phyloP scores from a whole-genome alignment of 495 filamentous ascomycete genomes.

The Penicillium bialowiezense region DNA sequence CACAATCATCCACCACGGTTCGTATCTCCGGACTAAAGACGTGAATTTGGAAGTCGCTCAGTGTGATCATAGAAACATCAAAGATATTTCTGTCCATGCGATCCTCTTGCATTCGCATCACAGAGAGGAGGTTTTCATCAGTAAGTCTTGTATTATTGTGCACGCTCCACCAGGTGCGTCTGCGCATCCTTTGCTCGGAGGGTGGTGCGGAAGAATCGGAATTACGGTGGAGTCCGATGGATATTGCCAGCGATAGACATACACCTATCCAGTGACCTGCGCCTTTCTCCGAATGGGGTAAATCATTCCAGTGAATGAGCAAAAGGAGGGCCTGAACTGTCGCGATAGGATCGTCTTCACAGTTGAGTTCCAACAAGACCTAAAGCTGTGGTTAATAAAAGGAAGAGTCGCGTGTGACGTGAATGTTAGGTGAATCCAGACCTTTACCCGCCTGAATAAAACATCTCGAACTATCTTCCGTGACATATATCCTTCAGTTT shows the following conservation, averaged over 20 bases:
- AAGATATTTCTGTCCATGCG: conserved; percentile 10
- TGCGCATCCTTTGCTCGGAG: conserved; percentile 8
- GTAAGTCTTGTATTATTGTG: conserved; percentile 15
- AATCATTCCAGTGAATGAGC: conserved; percentile 19
- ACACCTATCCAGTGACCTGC: conserved; percentile 14
- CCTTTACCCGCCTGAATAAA: no score
- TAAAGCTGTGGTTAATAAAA: no score
- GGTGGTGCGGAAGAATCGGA: no score
- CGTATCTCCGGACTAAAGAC: no score
- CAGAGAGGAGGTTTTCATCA: conserved; percentile 4
- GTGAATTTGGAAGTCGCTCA: neutral
- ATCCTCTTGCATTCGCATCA: no score
- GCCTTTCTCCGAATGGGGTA: conserved; percentile 10
- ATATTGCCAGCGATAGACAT: conserved; percentile 7
- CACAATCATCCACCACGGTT: neutral
- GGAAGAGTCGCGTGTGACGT: no score
- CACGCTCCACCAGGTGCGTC: conserved; percentile 17
- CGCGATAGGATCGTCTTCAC: conserved; percentile 7
- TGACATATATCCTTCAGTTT: conserved; percentile 53
- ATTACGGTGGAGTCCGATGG: conserved; percentile 7
- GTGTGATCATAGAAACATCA: conserved; percentile 9
- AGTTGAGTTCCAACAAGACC: conserved; percentile 13
- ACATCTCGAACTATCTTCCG: conserved; percentile 7
- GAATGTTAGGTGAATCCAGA: no score
- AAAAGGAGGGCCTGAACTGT: conserved; percentile 14